Percentiles rank a stretch among this genome's conserved stretches.
These are phyloP conservation scores for Helotiales sp. DNA, from an alignment of 2,329 filamentous ascomycete species.

Conservation along the genomic window DNA sequence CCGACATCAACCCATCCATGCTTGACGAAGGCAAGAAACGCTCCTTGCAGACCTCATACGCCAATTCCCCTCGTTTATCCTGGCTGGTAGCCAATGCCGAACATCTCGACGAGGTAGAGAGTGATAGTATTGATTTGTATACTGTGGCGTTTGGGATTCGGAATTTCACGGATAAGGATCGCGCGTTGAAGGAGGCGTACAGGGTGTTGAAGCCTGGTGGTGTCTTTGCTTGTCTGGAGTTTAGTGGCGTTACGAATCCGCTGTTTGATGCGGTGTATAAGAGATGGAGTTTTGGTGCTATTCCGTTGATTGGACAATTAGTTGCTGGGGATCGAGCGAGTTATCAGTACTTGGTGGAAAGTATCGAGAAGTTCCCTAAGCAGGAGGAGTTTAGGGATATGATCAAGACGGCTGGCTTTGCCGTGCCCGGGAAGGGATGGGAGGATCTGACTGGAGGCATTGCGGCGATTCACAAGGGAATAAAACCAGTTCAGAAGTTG, in stretches of 20 bases:
- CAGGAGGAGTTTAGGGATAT: conserved; percentile 84
- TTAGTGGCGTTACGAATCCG: conserved; percentile 76
- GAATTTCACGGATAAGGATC: conserved; percentile 92
- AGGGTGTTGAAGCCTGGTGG: conserved; percentile 92
- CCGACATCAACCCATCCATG: conserved; percentile 97
- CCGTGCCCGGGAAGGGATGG: conserved; percentile 80
- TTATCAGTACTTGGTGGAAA: conserved; percentile 98
- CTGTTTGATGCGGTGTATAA: conserved; percentile 88
- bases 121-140: conserved; percentile 85
- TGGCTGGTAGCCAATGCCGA: conserved; percentile 95
- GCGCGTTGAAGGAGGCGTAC: conserved; percentile 80
- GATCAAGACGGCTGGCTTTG: conserved; percentile 84
- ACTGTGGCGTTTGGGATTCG: conserved; percentile 97
- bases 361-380: conserved; percentile 89
- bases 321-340: conserved; percentile 93
- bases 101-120: conserved; percentile 67
- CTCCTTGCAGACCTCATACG: conserved; percentile 59
- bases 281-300: conserved; percentile 92
- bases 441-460: conserved; percentile 92
- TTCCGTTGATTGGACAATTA: conserved; percentile 92
- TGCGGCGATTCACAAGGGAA: conserved; percentile 93
- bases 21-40: conserved; percentile 85
- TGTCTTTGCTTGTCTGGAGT: conserved; percentile 95
- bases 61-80: conserved; percentile 61
- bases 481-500: conserved; percentile 66